Base-by-base conservation (phyloP, 805 yeast species). In the Blastobotrys peoriensis region DNA sequence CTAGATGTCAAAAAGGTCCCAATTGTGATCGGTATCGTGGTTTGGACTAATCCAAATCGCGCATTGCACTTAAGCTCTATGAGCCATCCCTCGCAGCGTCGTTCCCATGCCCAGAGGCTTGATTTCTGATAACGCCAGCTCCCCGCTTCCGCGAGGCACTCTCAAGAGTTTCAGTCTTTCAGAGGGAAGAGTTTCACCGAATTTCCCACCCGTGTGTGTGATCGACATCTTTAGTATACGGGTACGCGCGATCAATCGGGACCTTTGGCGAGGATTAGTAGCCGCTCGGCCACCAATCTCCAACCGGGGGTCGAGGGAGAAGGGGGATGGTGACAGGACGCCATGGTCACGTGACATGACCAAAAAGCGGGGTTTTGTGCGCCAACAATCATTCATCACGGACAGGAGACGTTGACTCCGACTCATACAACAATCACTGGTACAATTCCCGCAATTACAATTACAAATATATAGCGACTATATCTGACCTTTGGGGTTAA, bases 141-240 rank as follows among this genome's bases (percentile, higher is more conserved):
- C 30, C 30, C 30, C 30, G 30, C 30, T 25, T 25, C 30, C 30
- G 30, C 46, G 73, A 75, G 61, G 51, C 33, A 65, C 79, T 74
- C 80, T 75, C 79, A 74, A 60, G 79, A 74, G 78, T 66, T 22
- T 36, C 20, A 21, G 30, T 46, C 21, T 58, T 18, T 38, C 27
- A 9, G 71, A 74, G 67, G 68, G 75, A 76, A 50, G 78, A 51
- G 76, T 58, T 70, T 69, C 80, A 75, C 80, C 80, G 80, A 75
- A 75, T 75, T 75, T 75, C 79, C 80, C 80, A 75, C 80, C 64
- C 59, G 62, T 54, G 8, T 10, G 20, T n/a, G 30, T 25, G 30
- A 25, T 13, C 10, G 30, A 13, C 13, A 10, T 52, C 54, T 53
- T 58, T 43, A 54, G 65, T 53, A 22, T 47, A 48, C 65, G 59